Base-by-base conservation (phyloP, 768 basidiomycete species). In the Naganishia friedmannii region DNA sequence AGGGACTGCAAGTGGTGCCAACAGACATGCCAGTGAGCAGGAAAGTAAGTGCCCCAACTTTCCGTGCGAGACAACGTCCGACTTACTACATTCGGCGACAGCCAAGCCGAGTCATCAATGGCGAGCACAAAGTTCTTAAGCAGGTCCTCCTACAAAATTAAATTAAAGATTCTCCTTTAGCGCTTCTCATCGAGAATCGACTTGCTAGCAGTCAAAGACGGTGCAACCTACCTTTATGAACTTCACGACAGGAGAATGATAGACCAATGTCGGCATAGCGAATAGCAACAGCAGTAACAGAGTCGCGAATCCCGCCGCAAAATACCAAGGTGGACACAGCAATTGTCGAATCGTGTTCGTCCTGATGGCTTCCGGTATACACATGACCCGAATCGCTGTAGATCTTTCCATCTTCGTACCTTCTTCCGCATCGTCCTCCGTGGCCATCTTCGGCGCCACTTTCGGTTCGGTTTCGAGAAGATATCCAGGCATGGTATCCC, bases 201-300 rank as follows among this genome's bases (percentile, higher is more conserved):
- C 19, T 13, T 4, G 15, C 7, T 51, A 13, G 12, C 48, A 51
- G 48, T 51, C 23, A n/a, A 51, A 23, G 15, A n/a, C 3, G 48
- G 48, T 51, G 48, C 6, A 51, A 12, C 48, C 3, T 51, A 51
- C 32, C 17, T 19, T 37, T n/a, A 37, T 21, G 21, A 9, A 1
- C 37, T 32, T 32, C 57, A 58, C 23, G 10, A 58, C 2, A 23
- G 57, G 57, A 6, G 34, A 37, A 39, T 23, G 13, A 5, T 21
- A 23, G 34, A 58, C 31, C 9, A 58, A 34, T 21, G 57, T 6
- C 19, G 57, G 57, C 57, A 34, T 58, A 15, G 57, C 57, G 57
- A 58, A 58, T 17, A 34, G 1, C n/a, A 58, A 37, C 12, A 58
- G n/a, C n/a, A 58, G 57, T 23, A 37, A 21, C 57, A 37, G 1